These are phyloP conservation scores for Hyphopichia pseudoburtonii DNA, from an alignment of 1,139 yeast genomes.

Conservation along the genomic window DNA sequence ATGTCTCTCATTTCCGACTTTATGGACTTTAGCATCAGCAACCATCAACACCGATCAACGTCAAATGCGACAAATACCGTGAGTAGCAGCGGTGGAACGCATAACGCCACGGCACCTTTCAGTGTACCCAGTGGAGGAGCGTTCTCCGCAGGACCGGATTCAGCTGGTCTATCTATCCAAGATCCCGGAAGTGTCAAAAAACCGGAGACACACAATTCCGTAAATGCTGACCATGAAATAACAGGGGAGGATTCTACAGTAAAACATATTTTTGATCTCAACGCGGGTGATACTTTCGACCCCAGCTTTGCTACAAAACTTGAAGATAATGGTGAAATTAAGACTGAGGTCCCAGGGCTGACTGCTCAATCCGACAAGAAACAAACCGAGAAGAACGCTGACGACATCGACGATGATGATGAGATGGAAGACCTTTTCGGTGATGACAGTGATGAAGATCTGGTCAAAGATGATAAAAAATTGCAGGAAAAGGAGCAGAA, in stretches of 20 bases:
- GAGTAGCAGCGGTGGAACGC: not conserved
- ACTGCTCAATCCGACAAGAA: slow-evolving; percentile 16
- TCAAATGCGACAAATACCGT: not conserved
- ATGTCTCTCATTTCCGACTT: slow-evolving; percentile 35
- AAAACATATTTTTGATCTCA: too few species aligned
- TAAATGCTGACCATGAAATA: too few species aligned
- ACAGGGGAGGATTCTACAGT: too few species aligned
- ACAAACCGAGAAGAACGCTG: slow-evolving; percentile 30
- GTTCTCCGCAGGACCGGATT: slow-evolving; percentile 24
- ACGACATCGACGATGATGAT: slow-evolving; percentile 21
- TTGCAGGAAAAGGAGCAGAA: too few species aligned
- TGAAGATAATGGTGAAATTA: not conserved
- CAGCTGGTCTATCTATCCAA: slow-evolving; percentile 22
- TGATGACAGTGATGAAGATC: slow-evolving; percentile 29
- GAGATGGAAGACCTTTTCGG: slow-evolving; percentile 48
- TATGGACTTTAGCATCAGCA: slow-evolving; percentile 33
- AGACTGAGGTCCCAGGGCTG: not conserved
- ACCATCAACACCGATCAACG: slow-evolving; percentile 14
- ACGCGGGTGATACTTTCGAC: slow-evolving; percentile 19
- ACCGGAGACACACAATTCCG: too few species aligned
- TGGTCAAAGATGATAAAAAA: not conserved
- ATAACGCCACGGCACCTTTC: slow-evolving; percentile 14
- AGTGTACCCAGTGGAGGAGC: slow-evolving; percentile 25
- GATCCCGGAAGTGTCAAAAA: too few species aligned
- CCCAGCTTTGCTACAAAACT: not conserved